Conservation (phyloP, 2,329 filamentous ascomycete genomes). For the Mycosphaerella sp. region DNA sequence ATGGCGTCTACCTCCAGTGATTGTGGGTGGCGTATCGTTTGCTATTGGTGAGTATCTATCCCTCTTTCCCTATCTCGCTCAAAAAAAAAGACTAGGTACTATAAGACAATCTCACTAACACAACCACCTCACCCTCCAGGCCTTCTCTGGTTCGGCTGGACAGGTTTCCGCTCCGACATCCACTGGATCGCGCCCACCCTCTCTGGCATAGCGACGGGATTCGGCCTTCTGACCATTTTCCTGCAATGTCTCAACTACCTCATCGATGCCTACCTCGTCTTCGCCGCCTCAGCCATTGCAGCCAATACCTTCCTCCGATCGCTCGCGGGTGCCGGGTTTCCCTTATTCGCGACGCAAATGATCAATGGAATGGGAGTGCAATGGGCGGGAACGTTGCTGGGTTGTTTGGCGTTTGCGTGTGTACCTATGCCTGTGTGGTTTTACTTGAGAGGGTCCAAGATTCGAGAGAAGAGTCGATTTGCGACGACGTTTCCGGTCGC, state of each 20-base stretch:
- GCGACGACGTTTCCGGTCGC: constrained; percentile 27
- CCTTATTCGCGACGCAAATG: constrained; percentile 46
- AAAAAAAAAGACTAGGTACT: no score
- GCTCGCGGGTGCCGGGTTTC: constrained; percentile 40
- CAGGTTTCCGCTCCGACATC: constrained; percentile 33
- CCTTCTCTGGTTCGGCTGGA: constrained; percentile 44
- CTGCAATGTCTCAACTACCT: constrained; percentile 37
- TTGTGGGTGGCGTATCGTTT: constrained; percentile 45
- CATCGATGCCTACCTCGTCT: constrained; percentile 53
- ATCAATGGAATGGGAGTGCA: constrained; percentile 47
- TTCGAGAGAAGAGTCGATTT: constrained; percentile 39
- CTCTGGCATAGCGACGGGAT: constrained; percentile 39
- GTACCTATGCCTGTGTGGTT: constrained; percentile 43
- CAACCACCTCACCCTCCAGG: no score
- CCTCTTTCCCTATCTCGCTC: no score
- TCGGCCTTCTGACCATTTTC: constrained; percentile 40
- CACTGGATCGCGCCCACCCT: constrained; percentile 43
- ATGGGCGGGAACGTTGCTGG: constrained; percentile 43
- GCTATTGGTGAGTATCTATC: constrained; percentile 19
- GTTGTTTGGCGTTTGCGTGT: constrained; percentile 38
- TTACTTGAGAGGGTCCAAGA: constrained; percentile 39
- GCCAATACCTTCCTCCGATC: constrained; percentile 40
- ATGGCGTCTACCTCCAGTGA: constrained; percentile 40
- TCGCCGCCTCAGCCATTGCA: constrained; percentile 34
- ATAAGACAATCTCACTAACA: no score